phyloP scores from a whole-genome alignment of 2,329 filamentous ascomycete genomes.

The Ophiocordyceps robertsii region DNA sequence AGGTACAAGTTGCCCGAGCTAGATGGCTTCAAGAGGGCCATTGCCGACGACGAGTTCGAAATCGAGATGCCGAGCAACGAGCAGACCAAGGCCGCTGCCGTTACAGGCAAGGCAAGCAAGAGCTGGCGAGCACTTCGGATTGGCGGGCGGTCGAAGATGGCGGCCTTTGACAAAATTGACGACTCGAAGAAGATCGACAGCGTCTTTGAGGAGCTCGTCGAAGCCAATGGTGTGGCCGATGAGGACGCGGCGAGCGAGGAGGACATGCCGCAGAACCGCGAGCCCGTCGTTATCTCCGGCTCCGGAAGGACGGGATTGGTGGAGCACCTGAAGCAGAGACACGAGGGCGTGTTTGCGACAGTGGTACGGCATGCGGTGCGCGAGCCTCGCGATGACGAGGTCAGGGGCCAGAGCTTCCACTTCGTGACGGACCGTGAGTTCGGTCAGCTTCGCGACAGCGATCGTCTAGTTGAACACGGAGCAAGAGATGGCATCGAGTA shows the following conservation, averaged over 20 bases:
- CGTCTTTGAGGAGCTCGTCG: constrained; percentile 38
- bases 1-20: constrained; percentile 59
- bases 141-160: constrained; percentile 59
- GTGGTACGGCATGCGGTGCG: constrained; percentile 43
- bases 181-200: constrained; percentile 57
- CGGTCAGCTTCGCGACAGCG: constrained; percentile 43
- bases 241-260: constrained; percentile 18
- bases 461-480: constrained; percentile 44
- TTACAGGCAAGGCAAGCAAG: constrained; percentile 72
- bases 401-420: constrained; percentile 36
- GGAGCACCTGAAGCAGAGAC: constrained; percentile 47
- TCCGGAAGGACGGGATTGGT: constrained; percentile 52
- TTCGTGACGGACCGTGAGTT: constrained; percentile 44
- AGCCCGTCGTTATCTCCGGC: constrained; percentile 54
- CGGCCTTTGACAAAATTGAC: constrained; percentile 76
- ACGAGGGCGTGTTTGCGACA: constrained; percentile 50
- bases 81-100: constrained; percentile 37
- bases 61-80: constrained; percentile 64
- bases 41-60: constrained; percentile 72
- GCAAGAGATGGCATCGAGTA: constrained; percentile 35
- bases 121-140: constrained; percentile 81
- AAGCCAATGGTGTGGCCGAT: constrained; percentile 18
- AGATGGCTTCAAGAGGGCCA: constrained; percentile 56
- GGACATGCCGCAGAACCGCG: constrained; percentile 32
- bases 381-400: constrained; percentile 32